Evolutionary conservation across 2,329 filamentous ascomycete species (phyloP).

Genomic region (Coniochaeta sp.): DNA sequence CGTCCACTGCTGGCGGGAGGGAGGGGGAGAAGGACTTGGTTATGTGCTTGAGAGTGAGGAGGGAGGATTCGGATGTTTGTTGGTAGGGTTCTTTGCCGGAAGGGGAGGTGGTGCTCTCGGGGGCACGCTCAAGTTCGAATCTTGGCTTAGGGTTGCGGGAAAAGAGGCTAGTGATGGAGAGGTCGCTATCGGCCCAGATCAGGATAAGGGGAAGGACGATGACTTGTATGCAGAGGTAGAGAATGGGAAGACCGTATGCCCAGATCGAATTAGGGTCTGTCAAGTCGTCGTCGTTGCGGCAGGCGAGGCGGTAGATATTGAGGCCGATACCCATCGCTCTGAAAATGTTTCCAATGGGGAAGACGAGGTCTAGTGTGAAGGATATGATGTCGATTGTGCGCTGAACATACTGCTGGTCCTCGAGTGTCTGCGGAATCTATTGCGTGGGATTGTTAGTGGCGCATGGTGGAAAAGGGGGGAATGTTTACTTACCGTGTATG

Average conservation of each 20-base stretch:
- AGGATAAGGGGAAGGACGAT: constrained; percentile 53
- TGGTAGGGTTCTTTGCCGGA: constrained; percentile 22
- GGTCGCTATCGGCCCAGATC: constrained; percentile 56
- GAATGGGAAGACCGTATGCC: constrained; percentile 61
- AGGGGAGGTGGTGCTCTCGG: constrained; percentile 16
- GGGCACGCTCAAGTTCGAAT: constrained; percentile 14
- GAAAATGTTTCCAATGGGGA: constrained; percentile 55
- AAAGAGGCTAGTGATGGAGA: constrained; percentile 21
- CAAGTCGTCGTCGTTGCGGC: constrained; percentile 36
- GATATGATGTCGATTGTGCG: constrained; percentile 45
- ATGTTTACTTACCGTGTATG: constrained; percentile 14
- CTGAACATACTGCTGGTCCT: constrained; percentile 32
- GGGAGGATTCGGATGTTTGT: constrained; percentile 19
- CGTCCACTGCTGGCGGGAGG: constrained; percentile 51
- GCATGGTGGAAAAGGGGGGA: neutral
- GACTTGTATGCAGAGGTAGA: constrained; percentile 59
- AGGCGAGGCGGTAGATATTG: constrained; percentile 57
- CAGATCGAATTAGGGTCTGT: constrained; percentile 47
- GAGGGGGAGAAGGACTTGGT: constrained; percentile 61
- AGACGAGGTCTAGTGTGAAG: constrained; percentile 51
- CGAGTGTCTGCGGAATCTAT: constrained; percentile 13
- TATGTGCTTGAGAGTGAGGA: constrained; percentile 59
- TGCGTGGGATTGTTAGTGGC: neutral
- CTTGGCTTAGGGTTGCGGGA: constrained; percentile 10
- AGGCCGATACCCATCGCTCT: constrained; percentile 52